These are phyloP conservation scores for Sporothrix variecibatus DNA, from an alignment of 2,329 filamentous ascomycete genomes.

Conservation along the genomic window DNA sequence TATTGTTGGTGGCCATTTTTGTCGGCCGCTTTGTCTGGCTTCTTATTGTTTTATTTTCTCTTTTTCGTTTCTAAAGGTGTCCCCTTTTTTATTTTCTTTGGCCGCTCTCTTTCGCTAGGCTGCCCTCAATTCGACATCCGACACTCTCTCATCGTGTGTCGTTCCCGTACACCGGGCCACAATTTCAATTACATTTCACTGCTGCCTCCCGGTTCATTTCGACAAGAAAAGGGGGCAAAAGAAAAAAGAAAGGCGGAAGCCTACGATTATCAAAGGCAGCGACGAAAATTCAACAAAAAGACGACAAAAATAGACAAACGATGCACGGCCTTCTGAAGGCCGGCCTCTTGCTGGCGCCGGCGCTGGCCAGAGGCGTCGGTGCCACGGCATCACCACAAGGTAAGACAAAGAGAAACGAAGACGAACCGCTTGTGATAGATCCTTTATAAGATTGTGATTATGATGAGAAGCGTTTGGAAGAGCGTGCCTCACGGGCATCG, in stretches of 20 bases:
- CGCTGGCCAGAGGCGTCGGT: slow-evolving; percentile 38
- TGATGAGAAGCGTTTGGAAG: background rate
- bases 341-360: slow-evolving; percentile 41
- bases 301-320: background rate
- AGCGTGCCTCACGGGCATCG: no score
- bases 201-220: background rate
- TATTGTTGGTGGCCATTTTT: slow-evolving; percentile 1
- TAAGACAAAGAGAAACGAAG: slow-evolving; percentile 22
- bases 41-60: background rate
- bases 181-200: background rate
- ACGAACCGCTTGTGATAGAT: background rate
- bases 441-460: background rate
- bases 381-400: slow-evolving; percentile 27
- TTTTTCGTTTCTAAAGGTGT: background rate
- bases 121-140: slow-evolving; percentile 5
- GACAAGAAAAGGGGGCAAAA: background rate
- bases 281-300: background rate
- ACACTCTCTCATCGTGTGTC: background rate
- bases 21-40: slow-evolving; percentile 2
- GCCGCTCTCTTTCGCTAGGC: background rate
- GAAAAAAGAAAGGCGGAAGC: background rate
- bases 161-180: background rate
- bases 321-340: slow-evolving; percentile 42
- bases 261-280: background rate
- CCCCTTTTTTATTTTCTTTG: slow-evolving; percentile 3